Evolutionary conservation across 768 basidiomycete genomes (phyloP), one percentile per base, ranked within the genome.

Genomic region (Phanerochaete carnosa): DNA sequence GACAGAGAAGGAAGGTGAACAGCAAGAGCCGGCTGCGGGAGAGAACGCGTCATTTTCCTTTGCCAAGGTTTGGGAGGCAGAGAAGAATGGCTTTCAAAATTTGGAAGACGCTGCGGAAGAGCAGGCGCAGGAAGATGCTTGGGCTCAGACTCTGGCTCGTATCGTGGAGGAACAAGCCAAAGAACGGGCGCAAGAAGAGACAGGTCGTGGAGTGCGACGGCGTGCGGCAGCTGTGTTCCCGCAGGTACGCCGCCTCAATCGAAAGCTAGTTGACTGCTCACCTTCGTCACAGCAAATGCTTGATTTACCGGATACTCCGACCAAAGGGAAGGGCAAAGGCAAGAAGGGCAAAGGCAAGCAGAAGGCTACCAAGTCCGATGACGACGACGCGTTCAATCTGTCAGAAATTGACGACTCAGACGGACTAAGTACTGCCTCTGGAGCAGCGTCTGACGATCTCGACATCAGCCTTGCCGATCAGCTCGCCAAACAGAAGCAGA

Each of bases 61-160:
- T 68, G 94, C 95, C 12, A 95, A 95, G 71, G 82, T 98, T 45
- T 98, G 95, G 95, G 84, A 89, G 1, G 86, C 89, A 25, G 86
- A 89, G 61, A 88, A 89, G 68, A 88, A 88, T 57, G 68, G 76
- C 2, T 72, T 92, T 51, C 89, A 89, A 69, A 89, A 91, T 16
- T 69, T 92, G 23, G 79, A 75, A 33, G 89, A 89, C 49, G 67
- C 78, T 3, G 70, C 70, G 1, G 76, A 75, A 4, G 63, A 70
- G 16, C 57, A 60, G 0, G 86, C 84, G 49, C 80, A 86, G 57
- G 79, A 76, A 30, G 88, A 93, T 70, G 92, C 92, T n/a, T 95
- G 93, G 94, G 82, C 88, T 12, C 81, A 83, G 56, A 84, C 91
- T 11, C 73, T 95, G 47, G 73, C 79, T 57, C 77, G 75, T 35